phyloP scores from a whole-genome alignment of 345 rosid genomes.

The Cardamine resedifolia region DNA sequence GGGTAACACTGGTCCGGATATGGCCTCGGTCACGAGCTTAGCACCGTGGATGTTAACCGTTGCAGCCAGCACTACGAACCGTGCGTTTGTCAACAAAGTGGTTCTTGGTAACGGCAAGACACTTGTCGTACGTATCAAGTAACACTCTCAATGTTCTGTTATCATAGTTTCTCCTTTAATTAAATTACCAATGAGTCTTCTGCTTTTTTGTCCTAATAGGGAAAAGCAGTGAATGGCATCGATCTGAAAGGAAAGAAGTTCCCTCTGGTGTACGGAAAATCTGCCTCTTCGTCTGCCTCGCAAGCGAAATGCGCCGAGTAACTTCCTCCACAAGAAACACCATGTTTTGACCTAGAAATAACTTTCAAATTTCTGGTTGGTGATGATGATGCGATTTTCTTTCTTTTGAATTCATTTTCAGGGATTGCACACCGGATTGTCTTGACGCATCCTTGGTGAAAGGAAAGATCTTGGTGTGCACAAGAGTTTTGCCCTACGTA shows the following conservation, averaged over 20 bases:
- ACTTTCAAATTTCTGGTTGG: neutral
- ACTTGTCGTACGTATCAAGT: constrained; percentile 40
- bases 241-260: constrained; percentile 21
- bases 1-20: constrained; percentile 34
- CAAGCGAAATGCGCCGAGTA: neutral
- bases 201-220: constrained; percentile 20
- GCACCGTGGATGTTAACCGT: constrained; percentile 48
- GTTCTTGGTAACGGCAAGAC: constrained; percentile 43
- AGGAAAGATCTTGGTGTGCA: constrained; percentile 28
- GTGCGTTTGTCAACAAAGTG: constrained; percentile 33
- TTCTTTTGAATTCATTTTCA: neutral
- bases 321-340: constrained; percentile 8
- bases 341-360: constrained; percentile 1
- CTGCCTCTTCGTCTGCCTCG: neutral
- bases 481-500: neutral
- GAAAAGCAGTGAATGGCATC: constrained; percentile 38
- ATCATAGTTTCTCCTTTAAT: neutral
- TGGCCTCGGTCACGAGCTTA: neutral
- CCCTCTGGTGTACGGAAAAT: constrained; percentile 34
- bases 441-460: constrained; percentile 30
- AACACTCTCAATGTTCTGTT: neutral
- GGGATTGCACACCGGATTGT: constrained; percentile 20
- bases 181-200: neutral
- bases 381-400: neutral
- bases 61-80: constrained; percentile 48